These are phyloP conservation scores for Magnolia changhungtana DNA, from an alignment of 164 flowering plant species.

Conservation along the genomic window DNA sequence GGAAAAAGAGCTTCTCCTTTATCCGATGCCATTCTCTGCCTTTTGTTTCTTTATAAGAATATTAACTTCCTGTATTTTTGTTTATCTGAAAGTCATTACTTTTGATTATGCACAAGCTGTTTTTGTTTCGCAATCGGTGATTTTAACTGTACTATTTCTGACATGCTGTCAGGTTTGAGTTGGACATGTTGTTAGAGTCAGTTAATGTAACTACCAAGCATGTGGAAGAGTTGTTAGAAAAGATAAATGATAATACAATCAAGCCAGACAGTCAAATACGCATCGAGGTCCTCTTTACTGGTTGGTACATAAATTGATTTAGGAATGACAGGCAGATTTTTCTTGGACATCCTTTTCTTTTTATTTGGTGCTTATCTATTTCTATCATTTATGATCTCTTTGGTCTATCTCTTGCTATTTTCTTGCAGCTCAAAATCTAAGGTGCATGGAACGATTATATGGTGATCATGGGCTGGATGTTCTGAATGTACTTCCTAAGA, in stretches of 20 bases:
- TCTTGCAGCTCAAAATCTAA: slow-evolving; percentile 64
- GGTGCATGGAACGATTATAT: slow-evolving; percentile 93
- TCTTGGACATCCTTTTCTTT: neutral
- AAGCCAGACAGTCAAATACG: slow-evolving; percentile 52
- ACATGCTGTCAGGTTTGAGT: slow-evolving; percentile 68
- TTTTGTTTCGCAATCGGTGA: neutral
- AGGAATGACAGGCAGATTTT: neutral
- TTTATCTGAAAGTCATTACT: neutral
- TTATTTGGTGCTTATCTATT: neutral
- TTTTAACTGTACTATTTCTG: neutral
- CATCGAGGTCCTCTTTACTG: slow-evolving; percentile 71
- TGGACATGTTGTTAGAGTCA: slow-evolving; percentile 94
- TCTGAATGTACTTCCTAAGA: slow-evolving; percentile 78
- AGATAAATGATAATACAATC: slow-evolving; percentile 47
- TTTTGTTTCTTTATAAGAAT: neutral
- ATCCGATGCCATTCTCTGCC: too few species aligned
- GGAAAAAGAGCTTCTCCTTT: too few species aligned
- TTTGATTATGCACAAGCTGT: neutral
- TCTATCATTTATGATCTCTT: slow-evolving; percentile 5
- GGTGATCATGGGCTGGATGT: slow-evolving; percentile 98
- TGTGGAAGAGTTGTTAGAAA: slow-evolving; percentile 80
- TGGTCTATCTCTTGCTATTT: slow-evolving; percentile 6
- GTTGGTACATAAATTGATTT: slow-evolving; percentile 28
- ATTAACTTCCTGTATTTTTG: too few species aligned
- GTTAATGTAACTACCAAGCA: slow-evolving; percentile 72